Conservation (phyloP, 1,284 basidiomycete species). For the Melanopsichium pennsylvanicum region DNA sequence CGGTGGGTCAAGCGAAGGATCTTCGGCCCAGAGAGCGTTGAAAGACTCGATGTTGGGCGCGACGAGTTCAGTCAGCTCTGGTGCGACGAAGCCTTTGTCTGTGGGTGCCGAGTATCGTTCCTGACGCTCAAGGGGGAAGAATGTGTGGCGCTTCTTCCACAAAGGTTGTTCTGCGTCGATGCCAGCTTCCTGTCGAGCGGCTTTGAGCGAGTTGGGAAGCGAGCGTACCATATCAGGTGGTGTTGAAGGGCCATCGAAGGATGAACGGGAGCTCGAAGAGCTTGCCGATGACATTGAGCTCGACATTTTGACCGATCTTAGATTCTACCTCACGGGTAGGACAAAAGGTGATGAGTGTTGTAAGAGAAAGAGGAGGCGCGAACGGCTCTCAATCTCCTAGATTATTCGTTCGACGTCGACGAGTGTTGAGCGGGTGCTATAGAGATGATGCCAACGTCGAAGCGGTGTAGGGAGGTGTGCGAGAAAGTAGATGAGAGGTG, state of each 20-base stretch:
- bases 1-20: constrained; percentile 57
- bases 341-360: no score
- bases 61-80: constrained; percentile 90
- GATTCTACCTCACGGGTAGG: neutral
- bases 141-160: constrained; percentile 68
- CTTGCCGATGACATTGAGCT: constrained; percentile 43
- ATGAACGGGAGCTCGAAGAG: constrained; percentile 45
- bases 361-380: neutral
- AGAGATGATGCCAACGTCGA: constrained; percentile 1
- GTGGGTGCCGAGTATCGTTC: constrained; percentile 81
- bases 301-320: constrained; percentile 12
- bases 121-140: constrained; percentile 86
- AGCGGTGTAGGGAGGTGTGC: neutral
- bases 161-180: constrained; percentile 23
- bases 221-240: constrained; percentile 34
- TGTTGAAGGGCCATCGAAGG: constrained; percentile 42
- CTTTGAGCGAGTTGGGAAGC: constrained; percentile 39
- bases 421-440: neutral
- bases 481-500: neutral
- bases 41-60: constrained; percentile 94
- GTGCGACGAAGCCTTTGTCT: constrained; percentile 75
- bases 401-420: neutral
- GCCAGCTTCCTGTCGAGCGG: constrained; percentile 33
- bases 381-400: neutral
- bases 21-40: constrained; percentile 75